Evolutionary conservation across 192 early-diverging fungal genomes (phyloP).

Genomic region (Backusella liffmaniae): DNA sequence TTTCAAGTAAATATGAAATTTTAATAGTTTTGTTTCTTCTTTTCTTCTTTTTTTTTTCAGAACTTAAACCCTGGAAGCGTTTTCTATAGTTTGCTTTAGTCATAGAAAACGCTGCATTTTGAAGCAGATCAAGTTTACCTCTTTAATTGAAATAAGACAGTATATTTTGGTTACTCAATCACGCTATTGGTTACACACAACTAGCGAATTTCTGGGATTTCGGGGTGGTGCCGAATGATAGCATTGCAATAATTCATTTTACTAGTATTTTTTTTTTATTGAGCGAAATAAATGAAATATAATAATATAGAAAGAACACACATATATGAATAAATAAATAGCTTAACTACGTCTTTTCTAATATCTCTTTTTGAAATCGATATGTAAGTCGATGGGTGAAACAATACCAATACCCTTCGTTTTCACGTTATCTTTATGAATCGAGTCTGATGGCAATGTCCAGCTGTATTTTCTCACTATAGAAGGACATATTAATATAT

Average conservation of each 20-base stretch:
- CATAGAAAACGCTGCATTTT: not conserved
- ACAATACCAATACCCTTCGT: slow-evolving; percentile 18
- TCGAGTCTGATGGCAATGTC: slow-evolving; percentile 18
- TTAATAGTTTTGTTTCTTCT: not conserved
- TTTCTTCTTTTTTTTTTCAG: not conserved
- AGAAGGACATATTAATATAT: not conserved
- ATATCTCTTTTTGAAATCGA: slow-evolving; percentile 17
- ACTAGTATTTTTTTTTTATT: not conserved
- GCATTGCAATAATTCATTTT: not conserved
- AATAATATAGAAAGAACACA: too few relatives aligned
- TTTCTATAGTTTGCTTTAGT: not conserved
- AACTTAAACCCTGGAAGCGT: too few relatives aligned
- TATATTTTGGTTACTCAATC: not conserved
- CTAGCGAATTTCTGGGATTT: not conserved
- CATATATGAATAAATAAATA: not conserved
- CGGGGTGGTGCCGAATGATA: not conserved
- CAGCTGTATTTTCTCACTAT: slow-evolving; percentile 29
- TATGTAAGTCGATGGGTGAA: not conserved
- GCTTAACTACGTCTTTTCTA: not conserved
- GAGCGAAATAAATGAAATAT: not conserved
- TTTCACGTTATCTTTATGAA: slow-evolving; percentile 9
- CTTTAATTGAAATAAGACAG: not conserved
- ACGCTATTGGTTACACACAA: not conserved
- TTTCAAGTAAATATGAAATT: not conserved
- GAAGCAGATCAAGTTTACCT: not conserved